Evolutionary conservation across 1,139 yeast species (phyloP).

Genomic region (Sugiyamaella japonica): DNA sequence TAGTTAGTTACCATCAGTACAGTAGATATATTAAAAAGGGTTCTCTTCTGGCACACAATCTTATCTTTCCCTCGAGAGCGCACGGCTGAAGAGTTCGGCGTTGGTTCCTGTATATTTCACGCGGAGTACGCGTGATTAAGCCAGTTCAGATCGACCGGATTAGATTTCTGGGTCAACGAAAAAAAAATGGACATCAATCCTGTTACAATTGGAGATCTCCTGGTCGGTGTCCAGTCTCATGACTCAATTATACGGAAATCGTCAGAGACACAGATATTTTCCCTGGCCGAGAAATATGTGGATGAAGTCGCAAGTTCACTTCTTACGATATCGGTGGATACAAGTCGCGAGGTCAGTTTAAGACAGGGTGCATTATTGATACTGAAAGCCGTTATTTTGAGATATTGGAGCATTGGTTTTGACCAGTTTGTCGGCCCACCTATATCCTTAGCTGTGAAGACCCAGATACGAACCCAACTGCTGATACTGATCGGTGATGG

Average conservation of each 20-base stretch:
- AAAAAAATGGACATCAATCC: constrained; percentile 5
- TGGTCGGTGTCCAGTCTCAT: constrained; percentile 15
- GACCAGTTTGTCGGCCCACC: constrained; percentile 73
- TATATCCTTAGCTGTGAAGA: constrained; percentile 54
- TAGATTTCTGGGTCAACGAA: neutral
- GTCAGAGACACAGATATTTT: constrained; percentile 3
- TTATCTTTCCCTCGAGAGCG: neutral
- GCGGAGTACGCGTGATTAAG: constrained; percentile 1
- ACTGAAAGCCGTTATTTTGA: constrained; percentile 66
- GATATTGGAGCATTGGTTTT: constrained; percentile 85
- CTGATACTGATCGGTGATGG: constrained; percentile 53
- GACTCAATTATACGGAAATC: constrained; percentile 10
- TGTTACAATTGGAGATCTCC: constrained; percentile 4
- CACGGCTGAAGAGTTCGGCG: neutral
- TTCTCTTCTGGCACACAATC: neutral
- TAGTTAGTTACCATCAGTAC: no score
- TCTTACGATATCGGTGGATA: constrained; percentile 2
- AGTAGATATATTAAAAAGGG: no score
- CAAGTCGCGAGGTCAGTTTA: neutral
- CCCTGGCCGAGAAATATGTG: constrained; percentile 1
- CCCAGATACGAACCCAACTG: constrained; percentile 50
- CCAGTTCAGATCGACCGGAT: neutral
- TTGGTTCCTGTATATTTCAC: neutral
- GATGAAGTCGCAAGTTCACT: constrained; percentile 7
- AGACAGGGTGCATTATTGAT: constrained; percentile 68